These are phyloP conservation scores for Termitomyces sp. DNA, from an alignment of 768 basidiomycete genomes.

Conservation along the genomic window DNA sequence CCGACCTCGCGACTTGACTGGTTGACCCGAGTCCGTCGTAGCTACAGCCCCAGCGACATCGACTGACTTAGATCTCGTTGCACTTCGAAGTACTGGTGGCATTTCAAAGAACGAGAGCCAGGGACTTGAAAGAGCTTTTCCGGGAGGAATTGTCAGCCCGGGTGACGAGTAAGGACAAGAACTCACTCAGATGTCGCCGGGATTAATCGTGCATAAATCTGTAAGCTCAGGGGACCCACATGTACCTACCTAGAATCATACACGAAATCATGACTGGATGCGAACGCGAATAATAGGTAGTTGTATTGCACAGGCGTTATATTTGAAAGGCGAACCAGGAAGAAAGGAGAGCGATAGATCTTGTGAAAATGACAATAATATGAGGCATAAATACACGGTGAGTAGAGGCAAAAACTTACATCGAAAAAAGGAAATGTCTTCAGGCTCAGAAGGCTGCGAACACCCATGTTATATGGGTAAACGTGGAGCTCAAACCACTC, in stretches of 20 bases:
- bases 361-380: background rate
- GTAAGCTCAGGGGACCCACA: background rate
- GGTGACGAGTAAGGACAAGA: too few relatives aligned
- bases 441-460: background rate
- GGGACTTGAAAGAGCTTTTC: background rate
- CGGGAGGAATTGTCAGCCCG: background rate
- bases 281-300: too few relatives aligned
- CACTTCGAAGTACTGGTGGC: background rate
- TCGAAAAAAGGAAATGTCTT: background rate
- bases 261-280: too few relatives aligned
- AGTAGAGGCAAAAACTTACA: background rate
- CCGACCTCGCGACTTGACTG: background rate
- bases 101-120: background rate
- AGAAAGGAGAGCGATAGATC: background rate
- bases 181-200: background rate
- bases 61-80: too few relatives aligned
- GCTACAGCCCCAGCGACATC: background rate
- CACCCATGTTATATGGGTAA: too few relatives aligned
- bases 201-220: background rate
- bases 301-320: background rate
- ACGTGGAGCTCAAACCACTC: background rate
- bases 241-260: background rate
- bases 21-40: background rate
- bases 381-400: background rate
- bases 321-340: background rate